Base-by-base conservation (phyloP, 768 basidiomycete genomes). In the Glaciozyma antarctica region DNA sequence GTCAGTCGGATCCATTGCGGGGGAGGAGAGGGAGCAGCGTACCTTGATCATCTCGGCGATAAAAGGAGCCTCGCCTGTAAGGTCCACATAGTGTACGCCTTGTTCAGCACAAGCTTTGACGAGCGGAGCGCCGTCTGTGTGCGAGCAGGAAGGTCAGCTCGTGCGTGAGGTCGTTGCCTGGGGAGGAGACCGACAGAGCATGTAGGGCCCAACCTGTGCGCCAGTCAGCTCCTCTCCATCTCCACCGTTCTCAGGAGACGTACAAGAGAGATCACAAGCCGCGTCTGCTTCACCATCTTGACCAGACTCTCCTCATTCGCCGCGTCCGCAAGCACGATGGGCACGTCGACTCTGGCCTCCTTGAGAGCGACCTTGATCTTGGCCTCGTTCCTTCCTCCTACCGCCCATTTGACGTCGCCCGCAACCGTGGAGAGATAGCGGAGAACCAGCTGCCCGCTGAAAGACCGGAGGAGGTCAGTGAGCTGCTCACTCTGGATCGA, bases 31-130 rank as follows among this genome's bases (percentile, higher is more conserved):
- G 55, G 48, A 19, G 60, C 21, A 32, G 34, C 55, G 55, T 17
- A 52, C 28, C 10, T 48, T 41, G 30, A 49, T 26, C 43, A 47
- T 30, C 60, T 12, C 22, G 8, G n/a, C 41, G 21, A 15, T 30
- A 67, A 58, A 86, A 2, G 21, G 24, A 28, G 2, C 44, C 43
- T 44, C 19, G 43, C 60, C 69, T 0, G 86, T 84, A 43, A 92
- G 78, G 76, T 97, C 93, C 32, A 90, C 84, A 74, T 94, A 94
- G 76, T 93, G 89, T 10, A 83, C 81, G 8, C 87, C 85, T 64
- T 86, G 78, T 44, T 78, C 78, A 7, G 85, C 87, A 68, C 91
- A 94, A 6, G 87, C 85, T 63, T 82, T 88, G 66, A 90, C 87
- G 17, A 91, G 85, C 13, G 83, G 81, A n/a, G 84, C 84, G 4